phyloP scores from a whole-genome alignment of 176 grass and related monocot genomes.

The Phyllostachys edulis region DNA sequence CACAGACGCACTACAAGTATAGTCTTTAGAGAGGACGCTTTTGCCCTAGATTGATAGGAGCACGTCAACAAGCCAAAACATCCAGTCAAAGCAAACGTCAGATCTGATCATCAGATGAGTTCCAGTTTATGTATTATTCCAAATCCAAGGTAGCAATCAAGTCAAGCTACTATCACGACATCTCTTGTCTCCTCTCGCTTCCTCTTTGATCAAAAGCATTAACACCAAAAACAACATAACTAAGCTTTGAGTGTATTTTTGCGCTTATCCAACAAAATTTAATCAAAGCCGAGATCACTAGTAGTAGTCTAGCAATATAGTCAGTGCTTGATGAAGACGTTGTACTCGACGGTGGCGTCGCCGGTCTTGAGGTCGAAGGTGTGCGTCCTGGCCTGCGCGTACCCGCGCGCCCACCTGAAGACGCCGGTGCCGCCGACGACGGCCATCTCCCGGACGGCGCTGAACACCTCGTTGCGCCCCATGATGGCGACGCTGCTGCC shows the following conservation, averaged over 20 bases:
- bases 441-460: conserved; percentile 52
- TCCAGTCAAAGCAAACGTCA: too few relatives aligned
- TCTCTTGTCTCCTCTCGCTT: neutral
- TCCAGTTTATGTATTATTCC: neutral
- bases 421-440: conserved; percentile 54
- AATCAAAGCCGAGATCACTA: neutral
- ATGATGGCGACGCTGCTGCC: conserved; percentile 55
- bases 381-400: conserved; percentile 47
- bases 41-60: too few relatives aligned
- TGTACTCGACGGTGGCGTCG: conserved; percentile 67
- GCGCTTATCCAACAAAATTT: neutral
- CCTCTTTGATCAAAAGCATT: neutral
- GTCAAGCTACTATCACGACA: neutral
- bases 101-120: too few relatives aligned
- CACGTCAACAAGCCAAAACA: too few relatives aligned
- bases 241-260: neutral
- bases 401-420: conserved; percentile 50
- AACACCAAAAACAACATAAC: neutral
- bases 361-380: conserved; percentile 27
- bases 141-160: neutral
- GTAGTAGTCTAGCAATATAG: neutral
- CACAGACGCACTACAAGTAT: too few relatives aligned
- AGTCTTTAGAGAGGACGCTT: too few relatives aligned
- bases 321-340: conserved; percentile 50
- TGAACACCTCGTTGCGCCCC: conserved; percentile 47